These are phyloP conservation scores for Tricholoma bakamatsutake DNA, from an alignment of 768 basidiomycete species.

Conservation along the genomic window DNA sequence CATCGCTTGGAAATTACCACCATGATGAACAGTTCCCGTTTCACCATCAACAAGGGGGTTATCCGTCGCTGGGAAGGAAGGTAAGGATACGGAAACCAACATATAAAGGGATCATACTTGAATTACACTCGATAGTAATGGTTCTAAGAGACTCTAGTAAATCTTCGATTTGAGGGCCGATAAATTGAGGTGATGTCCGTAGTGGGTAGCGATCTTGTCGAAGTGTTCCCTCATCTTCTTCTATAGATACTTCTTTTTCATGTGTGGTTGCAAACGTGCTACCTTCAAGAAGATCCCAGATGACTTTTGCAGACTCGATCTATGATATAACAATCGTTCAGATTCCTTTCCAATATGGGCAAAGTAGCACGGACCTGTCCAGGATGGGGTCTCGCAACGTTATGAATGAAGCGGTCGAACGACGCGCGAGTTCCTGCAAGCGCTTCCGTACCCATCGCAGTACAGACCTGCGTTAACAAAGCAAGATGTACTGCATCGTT, in stretches of 20 bases:
- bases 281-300: constrained; percentile 63
- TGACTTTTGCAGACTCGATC: constrained; percentile 67
- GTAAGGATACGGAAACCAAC: neutral
- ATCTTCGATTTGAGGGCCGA: constrained; percentile 84
- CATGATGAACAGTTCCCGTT: constrained; percentile 64
- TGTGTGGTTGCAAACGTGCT: constrained; percentile 59
- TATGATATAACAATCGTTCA: constrained; percentile 13
- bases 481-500: constrained; percentile 66
- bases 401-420: constrained; percentile 76
- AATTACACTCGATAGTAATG: constrained; percentile 74
- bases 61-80: constrained; percentile 59
- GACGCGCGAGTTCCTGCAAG: constrained; percentile 67
- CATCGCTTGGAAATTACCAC: constrained; percentile 90
- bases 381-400: constrained; percentile 71
- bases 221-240: constrained; percentile 66
- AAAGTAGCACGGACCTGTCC: constrained; percentile 48
- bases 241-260: constrained; percentile 70
- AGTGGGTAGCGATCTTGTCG: constrained; percentile 78
- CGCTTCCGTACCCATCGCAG: constrained; percentile 82
- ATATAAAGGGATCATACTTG: constrained; percentile 43
- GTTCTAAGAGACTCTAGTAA: constrained; percentile 58
- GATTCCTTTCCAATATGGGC: neutral
- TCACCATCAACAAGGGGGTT: constrained; percentile 77
- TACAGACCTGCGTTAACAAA: constrained; percentile 64
- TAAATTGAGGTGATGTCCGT: constrained; percentile 75